Evolutionary conservation across 768 basidiomycete species (phyloP), one percentile per base, ranked within the genome.

Genomic region (Pleurotus tuber-regium): DNA sequence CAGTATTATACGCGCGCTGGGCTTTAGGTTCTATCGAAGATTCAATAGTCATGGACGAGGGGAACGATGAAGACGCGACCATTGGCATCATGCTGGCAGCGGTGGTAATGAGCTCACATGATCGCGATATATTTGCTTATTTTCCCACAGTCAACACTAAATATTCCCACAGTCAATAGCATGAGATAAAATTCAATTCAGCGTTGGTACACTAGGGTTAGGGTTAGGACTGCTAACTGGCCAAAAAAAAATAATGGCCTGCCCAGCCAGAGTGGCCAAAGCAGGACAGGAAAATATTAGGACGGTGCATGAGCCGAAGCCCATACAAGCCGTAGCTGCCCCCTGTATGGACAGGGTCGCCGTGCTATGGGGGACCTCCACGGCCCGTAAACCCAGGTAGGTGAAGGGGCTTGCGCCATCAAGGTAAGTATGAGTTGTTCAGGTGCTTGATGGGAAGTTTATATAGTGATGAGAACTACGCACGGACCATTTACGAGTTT

Each of bases 241-340:
- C 60, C 50, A 57, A 63, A 67, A 71, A 72, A 42, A 46, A 71
- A 65, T 64, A 55, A 63, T 42, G 68, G 75, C 76, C 76, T 66
- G 65, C 74, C 70, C 69, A 73, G 69, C 69, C 70, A 73, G 71
- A 73, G 72, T 73, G 77, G 75, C 74, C 72, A 60, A 68, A 73
- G 71, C 65, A 68, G 75, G 71, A 79, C 77, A 63, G 79, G 80
- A 71, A 82, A 81, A 80, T 81, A 82, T 81, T 79, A 51, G 69
- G 79, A 79, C 73, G 69, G 75, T 78, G 83, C 84, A 83, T 83
- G 79, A 75, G 74, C 83, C 82, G 72, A 78, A 79, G 78, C 79
- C 65, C 80, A 84, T 76, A 82, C 81, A 82, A 83, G 64, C 40
- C 51, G 38, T 55, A 21, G 53, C 63, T 59, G 63, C 69, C 71